These are phyloP conservation scores for Pestalotiopsis sp. DNA, from an alignment of 2,329 filamentous ascomycete genomes.

Conservation along the genomic window DNA sequence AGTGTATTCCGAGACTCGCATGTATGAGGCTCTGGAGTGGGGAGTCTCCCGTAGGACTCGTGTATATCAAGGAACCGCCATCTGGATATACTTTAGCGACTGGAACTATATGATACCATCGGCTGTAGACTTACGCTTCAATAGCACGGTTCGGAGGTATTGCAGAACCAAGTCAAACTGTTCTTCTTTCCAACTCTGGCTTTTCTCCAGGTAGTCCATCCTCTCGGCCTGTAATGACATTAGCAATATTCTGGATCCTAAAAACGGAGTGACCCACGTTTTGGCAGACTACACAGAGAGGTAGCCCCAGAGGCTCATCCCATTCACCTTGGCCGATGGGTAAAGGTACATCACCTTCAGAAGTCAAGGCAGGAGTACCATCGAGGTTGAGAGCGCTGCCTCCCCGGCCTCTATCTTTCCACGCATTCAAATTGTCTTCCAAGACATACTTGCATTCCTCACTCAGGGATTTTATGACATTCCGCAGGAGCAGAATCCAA, in stretches of 20 bases:
- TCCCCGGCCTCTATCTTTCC: slow-evolving; percentile 75
- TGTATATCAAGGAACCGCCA: slow-evolving; percentile 84
- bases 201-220: slow-evolving; percentile 88
- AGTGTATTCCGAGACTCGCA: slow-evolving; percentile 84
- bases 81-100: slow-evolving; percentile 51
- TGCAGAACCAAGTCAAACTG: slow-evolving; percentile 96
- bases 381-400: slow-evolving; percentile 66
- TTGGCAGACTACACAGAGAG: slow-evolving; percentile 93
- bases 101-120: slow-evolving; percentile 10
- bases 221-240: slow-evolving; percentile 67
- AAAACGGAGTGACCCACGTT: slow-evolving; percentile 61
- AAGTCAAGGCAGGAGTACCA: slow-evolving; percentile 59
- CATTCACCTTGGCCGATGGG: slow-evolving; percentile 89
- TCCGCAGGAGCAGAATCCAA: slow-evolving; percentile 85
- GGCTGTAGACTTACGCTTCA: slow-evolving; percentile 68
- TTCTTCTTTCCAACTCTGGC: slow-evolving; percentile 91
- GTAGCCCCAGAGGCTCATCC: slow-evolving; percentile 86
- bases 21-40: slow-evolving; percentile 81
- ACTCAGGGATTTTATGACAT: slow-evolving; percentile 74
- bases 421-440: slow-evolving; percentile 81
- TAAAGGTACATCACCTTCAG: slow-evolving; percentile 70
- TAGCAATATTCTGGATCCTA: background rate
- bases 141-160: slow-evolving; percentile 83
- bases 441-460: slow-evolving; percentile 79
- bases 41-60: slow-evolving; percentile 74